A percentile compares a stretch with the other conserved stretches of the same genome.
These are phyloP conservation scores for Aspergillus kassunensis DNA, from an alignment of 495 filamentous ascomycete genomes.

Conservation along the genomic window DNA sequence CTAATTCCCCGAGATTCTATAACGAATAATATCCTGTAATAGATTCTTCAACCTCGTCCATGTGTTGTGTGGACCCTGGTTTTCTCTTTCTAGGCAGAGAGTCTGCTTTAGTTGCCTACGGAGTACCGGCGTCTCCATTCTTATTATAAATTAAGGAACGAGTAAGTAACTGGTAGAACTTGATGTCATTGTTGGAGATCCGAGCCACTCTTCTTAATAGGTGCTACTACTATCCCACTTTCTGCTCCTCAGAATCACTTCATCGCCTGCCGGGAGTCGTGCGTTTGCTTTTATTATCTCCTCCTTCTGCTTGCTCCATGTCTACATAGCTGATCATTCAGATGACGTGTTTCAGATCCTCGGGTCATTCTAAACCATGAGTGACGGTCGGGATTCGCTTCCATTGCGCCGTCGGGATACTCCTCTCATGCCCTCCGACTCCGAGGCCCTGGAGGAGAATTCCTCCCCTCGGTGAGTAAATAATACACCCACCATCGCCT, in stretches of 20 bases:
- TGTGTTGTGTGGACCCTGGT: background rate
- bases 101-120: constrained; percentile 6
- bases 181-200: too few species aligned
- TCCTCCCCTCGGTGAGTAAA: constrained; percentile 16
- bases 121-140: background rate
- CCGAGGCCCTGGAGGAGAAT: background rate
- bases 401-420: constrained; percentile 16
- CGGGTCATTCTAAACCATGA: constrained; percentile 19
- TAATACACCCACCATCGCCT: background rate
- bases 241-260: background rate
- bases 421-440: background rate
- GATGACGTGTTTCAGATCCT: constrained; percentile 23
- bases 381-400: constrained; percentile 16
- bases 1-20: too few species aligned
- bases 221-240: too few species aligned
- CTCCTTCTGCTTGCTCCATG: background rate
- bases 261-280: too few species aligned
- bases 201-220: too few species aligned
- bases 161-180: too few species aligned
- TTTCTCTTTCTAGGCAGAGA: constrained; percentile 6
- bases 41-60: too few species aligned
- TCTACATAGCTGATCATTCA: constrained; percentile 12
- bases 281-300: background rate
- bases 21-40: too few species aligned
- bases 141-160: constrained; percentile 12